These are phyloP conservation scores for Guadua angustifolia DNA, from an alignment of 176 grass and related monocot genomes.

Conservation along the genomic window DNA sequence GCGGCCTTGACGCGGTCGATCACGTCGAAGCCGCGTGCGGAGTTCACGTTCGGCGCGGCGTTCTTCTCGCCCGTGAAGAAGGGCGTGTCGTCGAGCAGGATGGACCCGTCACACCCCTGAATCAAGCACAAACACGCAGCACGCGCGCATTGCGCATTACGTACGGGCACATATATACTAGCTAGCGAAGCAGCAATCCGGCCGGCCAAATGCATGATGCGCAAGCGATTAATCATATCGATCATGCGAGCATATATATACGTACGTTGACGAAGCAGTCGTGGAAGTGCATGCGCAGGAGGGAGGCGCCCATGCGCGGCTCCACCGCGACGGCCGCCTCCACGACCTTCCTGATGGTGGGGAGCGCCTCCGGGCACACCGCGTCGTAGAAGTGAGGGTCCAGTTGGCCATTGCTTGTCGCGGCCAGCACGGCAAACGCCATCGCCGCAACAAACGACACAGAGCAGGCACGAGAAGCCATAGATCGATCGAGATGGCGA, in stretches of 20 bases:
- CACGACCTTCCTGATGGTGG: constrained; percentile 55
- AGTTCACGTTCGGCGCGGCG: constrained; percentile 68
- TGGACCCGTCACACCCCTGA: constrained; percentile 87
- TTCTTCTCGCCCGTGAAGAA: constrained; percentile 79
- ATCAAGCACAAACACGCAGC: neutral
- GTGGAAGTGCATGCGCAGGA: constrained; percentile 86
- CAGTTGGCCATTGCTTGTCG: constrained; percentile 42
- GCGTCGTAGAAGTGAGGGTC: constrained; percentile 70
- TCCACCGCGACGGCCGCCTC: constrained; percentile 58
- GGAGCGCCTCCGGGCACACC: constrained; percentile 64
- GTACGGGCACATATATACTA: too few relatives aligned
- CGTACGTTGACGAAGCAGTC: constrained; percentile 93
- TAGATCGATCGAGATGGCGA: neutral
- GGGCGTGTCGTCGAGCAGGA: constrained; percentile 80
- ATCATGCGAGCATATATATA: neutral
- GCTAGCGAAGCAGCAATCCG: too few relatives aligned
- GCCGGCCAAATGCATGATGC: too few relatives aligned
- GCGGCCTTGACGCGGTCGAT: constrained; percentile 74
- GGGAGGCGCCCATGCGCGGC: constrained; percentile 77
- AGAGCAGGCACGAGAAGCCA: neutral
- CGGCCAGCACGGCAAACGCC: constrained; percentile 33
- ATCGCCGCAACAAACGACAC: constrained; percentile 25
- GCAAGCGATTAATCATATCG: too few relatives aligned
- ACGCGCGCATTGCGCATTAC: neutral
- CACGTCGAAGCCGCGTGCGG: constrained; percentile 68